Conservation (phyloP, 441 rosid species). For the Jatropha multifida region DNA sequence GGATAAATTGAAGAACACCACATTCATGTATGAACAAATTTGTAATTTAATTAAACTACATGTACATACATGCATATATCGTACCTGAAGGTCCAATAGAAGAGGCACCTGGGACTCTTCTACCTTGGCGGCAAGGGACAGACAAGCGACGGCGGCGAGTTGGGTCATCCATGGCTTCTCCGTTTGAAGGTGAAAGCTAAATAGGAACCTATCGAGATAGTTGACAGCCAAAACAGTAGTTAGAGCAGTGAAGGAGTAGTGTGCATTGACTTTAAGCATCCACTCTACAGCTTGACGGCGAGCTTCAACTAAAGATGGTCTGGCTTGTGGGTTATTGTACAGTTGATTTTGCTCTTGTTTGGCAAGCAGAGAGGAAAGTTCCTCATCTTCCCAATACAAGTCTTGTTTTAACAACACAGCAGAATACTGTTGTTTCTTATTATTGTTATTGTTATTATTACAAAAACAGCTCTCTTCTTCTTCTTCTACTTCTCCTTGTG, state of each 20-base stretch:
- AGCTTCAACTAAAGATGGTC: constrained; percentile 31
- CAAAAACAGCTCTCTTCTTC: background rate
- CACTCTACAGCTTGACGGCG: constrained; percentile 60
- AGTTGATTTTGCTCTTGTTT: constrained; percentile 44
- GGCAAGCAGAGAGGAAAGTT: constrained; percentile 43
- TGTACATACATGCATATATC: background rate
- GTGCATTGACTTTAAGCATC: constrained; percentile 52
- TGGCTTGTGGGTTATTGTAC: constrained; percentile 18
- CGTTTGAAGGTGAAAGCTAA: constrained; percentile 32
- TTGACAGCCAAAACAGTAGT: constrained; percentile 66
- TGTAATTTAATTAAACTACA: no score
- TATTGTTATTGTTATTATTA: background rate
- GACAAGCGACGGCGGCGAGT: constrained; percentile 65
- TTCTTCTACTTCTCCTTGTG: constrained; percentile 4
- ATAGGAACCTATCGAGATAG: constrained; percentile 64
- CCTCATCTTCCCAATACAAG: constrained; percentile 51
- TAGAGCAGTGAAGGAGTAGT: constrained; percentile 52
- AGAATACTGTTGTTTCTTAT: constrained; percentile 9
- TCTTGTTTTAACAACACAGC: constrained; percentile 39
- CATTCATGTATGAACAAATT: background rate
- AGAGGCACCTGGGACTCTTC: constrained; percentile 71
- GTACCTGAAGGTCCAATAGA: constrained; percentile 62
- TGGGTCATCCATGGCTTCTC: constrained; percentile 75
- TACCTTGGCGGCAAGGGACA: constrained; percentile 70
- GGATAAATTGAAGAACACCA: constrained; percentile 12